Evolutionary conservation across 2,329 filamentous ascomycete genomes (phyloP).

Genomic region (Trichoderma guizhouense): DNA sequence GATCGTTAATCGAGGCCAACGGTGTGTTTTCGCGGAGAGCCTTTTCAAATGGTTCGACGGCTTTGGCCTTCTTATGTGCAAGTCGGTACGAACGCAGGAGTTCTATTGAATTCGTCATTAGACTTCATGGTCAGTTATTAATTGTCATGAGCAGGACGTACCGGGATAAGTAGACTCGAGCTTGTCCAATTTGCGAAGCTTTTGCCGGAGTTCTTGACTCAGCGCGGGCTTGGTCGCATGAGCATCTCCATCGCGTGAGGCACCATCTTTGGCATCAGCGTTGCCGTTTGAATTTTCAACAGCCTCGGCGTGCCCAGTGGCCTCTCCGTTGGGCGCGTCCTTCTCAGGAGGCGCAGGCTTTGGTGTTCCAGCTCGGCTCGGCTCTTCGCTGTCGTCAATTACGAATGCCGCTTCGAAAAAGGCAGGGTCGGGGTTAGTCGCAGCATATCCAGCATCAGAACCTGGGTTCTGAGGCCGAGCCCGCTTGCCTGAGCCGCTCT

Average conservation of each 20-base stretch:
- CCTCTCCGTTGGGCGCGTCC: slow-evolving; percentile 24
- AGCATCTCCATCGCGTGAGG: slow-evolving; percentile 8
- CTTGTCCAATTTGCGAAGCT: slow-evolving; percentile 83
- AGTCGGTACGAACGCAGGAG: slow-evolving; percentile 87
- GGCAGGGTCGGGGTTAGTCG: slow-evolving; percentile 69
- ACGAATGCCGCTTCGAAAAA: slow-evolving; percentile 86
- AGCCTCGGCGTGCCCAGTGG: slow-evolving; percentile 19
- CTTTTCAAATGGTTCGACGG: slow-evolving; percentile 91
- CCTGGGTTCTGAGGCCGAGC: slow-evolving; percentile 40
- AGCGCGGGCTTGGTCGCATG: slow-evolving; percentile 47
- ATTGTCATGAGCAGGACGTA: slow-evolving; percentile 36
- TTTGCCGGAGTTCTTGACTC: slow-evolving; percentile 69
- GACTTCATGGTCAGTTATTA: not conserved
- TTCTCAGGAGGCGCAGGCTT: slow-evolving; percentile 39
- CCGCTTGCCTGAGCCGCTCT: slow-evolving; percentile 30
- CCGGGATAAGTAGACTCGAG: slow-evolving; percentile 83
- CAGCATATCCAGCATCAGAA: slow-evolving; percentile 38
- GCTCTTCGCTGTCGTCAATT: slow-evolving; percentile 76
- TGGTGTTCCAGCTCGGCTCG: slow-evolving; percentile 60
- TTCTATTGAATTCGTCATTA: slow-evolving; percentile 48
- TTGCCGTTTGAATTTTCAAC: slow-evolving; percentile 25
- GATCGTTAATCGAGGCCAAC: slow-evolving; percentile 81
- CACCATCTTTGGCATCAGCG: slow-evolving; percentile 23
- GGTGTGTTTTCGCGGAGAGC: slow-evolving; percentile 90
- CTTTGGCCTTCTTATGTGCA: slow-evolving; percentile 79